A percentile compares a stretch with the other conserved stretches of the same genome.
Evolutionary conservation across 2,329 filamentous ascomycete genomes (phyloP).

Genomic region (Ophiostoma ulmi): DNA sequence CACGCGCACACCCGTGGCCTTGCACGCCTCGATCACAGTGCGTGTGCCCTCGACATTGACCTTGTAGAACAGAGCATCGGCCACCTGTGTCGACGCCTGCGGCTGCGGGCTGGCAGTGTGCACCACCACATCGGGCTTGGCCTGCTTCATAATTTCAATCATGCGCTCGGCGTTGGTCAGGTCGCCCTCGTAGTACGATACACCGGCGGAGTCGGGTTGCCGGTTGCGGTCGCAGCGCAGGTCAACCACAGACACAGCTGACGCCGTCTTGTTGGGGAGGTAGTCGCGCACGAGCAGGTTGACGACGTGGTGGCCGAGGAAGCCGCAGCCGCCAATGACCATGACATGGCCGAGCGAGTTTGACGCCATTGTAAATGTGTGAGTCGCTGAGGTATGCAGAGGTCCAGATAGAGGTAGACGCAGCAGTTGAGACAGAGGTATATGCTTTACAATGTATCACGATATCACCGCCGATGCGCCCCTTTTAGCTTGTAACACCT

Average conservation of each 20-base stretch:
- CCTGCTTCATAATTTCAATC: slow-evolving; percentile 56
- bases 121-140: slow-evolving; percentile 76
- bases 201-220: slow-evolving; percentile 49
- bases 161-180: slow-evolving; percentile 64
- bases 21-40: slow-evolving; percentile 69
- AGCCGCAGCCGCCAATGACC: slow-evolving; percentile 78
- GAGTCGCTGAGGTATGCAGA: background rate
- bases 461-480: background rate
- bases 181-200: slow-evolving; percentile 69
- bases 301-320: slow-evolving; percentile 78
- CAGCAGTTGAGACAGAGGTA: background rate
- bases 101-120: slow-evolving; percentile 76
- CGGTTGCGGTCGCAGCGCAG: slow-evolving; percentile 66
- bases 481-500: slow-evolving; percentile 1
- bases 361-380: slow-evolving; percentile 31
- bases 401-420: background rate
- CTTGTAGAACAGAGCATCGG: slow-evolving; percentile 62
- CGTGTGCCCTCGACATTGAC: slow-evolving; percentile 87
- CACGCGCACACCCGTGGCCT: slow-evolving; percentile 64
- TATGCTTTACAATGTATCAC: background rate
- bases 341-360: slow-evolving; percentile 62
- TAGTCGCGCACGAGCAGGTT: slow-evolving; percentile 62
- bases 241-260: slow-evolving; percentile 64
- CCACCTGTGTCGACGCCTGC: slow-evolving; percentile 48
- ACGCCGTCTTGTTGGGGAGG: slow-evolving; percentile 36